phyloP scores from a whole-genome alignment of 1,284 basidiomycete species.

The Austroboletus novae-zelandiae region DNA sequence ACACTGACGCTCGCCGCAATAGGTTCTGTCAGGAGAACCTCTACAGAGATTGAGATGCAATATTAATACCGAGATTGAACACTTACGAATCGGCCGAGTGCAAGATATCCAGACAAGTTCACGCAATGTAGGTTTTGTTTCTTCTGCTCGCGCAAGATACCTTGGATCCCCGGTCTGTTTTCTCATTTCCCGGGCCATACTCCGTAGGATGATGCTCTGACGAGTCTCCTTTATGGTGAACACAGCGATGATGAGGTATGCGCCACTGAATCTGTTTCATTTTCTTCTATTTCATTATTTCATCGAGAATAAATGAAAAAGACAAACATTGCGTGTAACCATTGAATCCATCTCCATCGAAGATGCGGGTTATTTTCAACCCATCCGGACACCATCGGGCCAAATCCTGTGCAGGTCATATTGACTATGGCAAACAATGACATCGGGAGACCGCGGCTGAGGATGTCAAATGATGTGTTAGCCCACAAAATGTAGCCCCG shows the following conservation, averaged over 20 bases:
- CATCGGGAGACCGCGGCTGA: slow-evolving; percentile 57
- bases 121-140: slow-evolving; percentile 53
- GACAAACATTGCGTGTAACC: slow-evolving; percentile 53
- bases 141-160: slow-evolving; percentile 66
- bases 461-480: slow-evolving; percentile 1
- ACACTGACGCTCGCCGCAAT: slow-evolving; percentile 74
- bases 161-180: slow-evolving; percentile 61
- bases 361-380: slow-evolving; percentile 49
- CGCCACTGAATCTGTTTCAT: slow-evolving; percentile 41
- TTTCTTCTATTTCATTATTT: not conserved
- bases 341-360: slow-evolving; percentile 68
- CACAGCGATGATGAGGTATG: slow-evolving; percentile 45
- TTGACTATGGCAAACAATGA: slow-evolving; percentile 47
- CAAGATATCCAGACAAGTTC: slow-evolving; percentile 64
- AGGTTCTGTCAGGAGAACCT: slow-evolving; percentile 70
- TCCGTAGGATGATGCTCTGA: slow-evolving; percentile 55
- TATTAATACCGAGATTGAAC: not conserved
- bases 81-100: slow-evolving; percentile 66
- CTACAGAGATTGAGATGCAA: slow-evolving; percentile 28
- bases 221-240: slow-evolving; percentile 62
- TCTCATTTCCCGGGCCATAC: slow-evolving; percentile 54
- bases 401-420: slow-evolving; percentile 51
- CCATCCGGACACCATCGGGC: slow-evolving; percentile 54
- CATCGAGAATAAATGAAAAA: slow-evolving; percentile 15
- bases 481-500: slow-evolving; percentile 14